These are phyloP conservation scores for Aspergillus latus DNA, from an alignment of 2,329 filamentous ascomycete genomes.

Conservation along the genomic window DNA sequence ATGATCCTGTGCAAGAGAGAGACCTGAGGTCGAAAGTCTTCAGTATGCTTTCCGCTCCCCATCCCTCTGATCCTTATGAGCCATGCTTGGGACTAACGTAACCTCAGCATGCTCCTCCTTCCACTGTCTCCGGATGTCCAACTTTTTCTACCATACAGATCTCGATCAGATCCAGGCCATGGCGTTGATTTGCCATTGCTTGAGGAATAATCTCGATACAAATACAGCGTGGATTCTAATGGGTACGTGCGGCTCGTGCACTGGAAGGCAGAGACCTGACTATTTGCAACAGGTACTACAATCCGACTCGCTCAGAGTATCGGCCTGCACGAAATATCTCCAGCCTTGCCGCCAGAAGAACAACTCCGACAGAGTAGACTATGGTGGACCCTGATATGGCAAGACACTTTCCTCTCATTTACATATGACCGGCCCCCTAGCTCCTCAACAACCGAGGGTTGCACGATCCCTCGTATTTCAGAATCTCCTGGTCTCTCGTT, in stretches of 20 bases:
- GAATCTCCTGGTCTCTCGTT: slow-evolving; percentile 14
- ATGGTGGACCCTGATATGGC: slow-evolving; percentile 24
- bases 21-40: slow-evolving; percentile 27
- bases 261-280: no score
- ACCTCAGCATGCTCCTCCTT: slow-evolving; percentile 26
- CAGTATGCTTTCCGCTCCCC: slow-evolving; percentile 12
- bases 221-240: slow-evolving; percentile 29
- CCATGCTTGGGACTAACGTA: background rate
- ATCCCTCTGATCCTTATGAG: no score
- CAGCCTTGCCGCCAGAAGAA: slow-evolving; percentile 9
- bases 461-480: slow-evolving; percentile 13
- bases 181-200: slow-evolving; percentile 25
- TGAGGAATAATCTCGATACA: slow-evolving; percentile 25
- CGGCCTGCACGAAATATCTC: slow-evolving; percentile 23
- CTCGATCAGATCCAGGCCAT: slow-evolving; percentile 27
- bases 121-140: slow-evolving; percentile 26
- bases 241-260: slow-evolving; percentile 12
- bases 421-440: slow-evolving; percentile 26
- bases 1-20: slow-evolving; percentile 25
- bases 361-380: slow-evolving; percentile 9
- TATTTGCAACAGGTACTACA: slow-evolving; percentile 15
- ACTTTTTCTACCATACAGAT: slow-evolving; percentile 26
- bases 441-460: slow-evolving; percentile 13
- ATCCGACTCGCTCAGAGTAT: slow-evolving; percentile 28
- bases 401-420: slow-evolving; percentile 27